Evolutionary conservation across 2,329 filamentous ascomycete species (phyloP), one percentile per base, ranked within the genome.

Genomic region (Didymella glomerata): DNA sequence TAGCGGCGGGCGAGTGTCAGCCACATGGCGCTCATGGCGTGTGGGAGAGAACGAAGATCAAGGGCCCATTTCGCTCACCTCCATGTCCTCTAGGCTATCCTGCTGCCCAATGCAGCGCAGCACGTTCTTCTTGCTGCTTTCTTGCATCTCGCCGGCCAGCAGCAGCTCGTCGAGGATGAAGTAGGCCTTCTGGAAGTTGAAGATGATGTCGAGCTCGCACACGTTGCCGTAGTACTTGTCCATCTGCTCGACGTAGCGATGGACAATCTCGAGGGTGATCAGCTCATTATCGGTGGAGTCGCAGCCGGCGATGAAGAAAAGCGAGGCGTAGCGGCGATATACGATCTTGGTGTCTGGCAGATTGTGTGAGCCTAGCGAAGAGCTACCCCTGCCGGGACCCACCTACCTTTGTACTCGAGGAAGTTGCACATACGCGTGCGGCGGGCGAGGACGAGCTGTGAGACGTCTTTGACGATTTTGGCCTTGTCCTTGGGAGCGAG

Each of bases 211-310:
- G 66, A 99, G 87, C 82, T 99, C 95, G 88, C 95, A 99, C 60
- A 99, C 95, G 79, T 99, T 99, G 79, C 95, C 95, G 79, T 98
- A 99, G 83, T 99, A 99, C 80, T 99, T 99, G 85, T 99, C 95
- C 95, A 99, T 99, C 82, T 99, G 95, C 80, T 99, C 95, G 76
- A 99, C 95, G 78, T 99, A 99, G 80, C 95, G 92, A 80, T 99
- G 95, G 73, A 99, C 96, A 76, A 99, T 93, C 80, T 99, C 95
- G 76, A 99, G 92, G 24, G 92, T 97, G 78, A 98, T 97, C 75
- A 99, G 84, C 78, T 99, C 95, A 80, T 99, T 99, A 80, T 99
- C 95, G 64, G 92, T 93, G n/a, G 93, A 93, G 53, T 93, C 90
- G 82, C 93, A 97, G 72, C 95, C 95, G 73, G 94, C 93, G 78